These are phyloP conservation scores for Reticulascus tulasneorum DNA, from an alignment of 2,329 filamentous ascomycete genomes.

Conservation along the genomic window DNA sequence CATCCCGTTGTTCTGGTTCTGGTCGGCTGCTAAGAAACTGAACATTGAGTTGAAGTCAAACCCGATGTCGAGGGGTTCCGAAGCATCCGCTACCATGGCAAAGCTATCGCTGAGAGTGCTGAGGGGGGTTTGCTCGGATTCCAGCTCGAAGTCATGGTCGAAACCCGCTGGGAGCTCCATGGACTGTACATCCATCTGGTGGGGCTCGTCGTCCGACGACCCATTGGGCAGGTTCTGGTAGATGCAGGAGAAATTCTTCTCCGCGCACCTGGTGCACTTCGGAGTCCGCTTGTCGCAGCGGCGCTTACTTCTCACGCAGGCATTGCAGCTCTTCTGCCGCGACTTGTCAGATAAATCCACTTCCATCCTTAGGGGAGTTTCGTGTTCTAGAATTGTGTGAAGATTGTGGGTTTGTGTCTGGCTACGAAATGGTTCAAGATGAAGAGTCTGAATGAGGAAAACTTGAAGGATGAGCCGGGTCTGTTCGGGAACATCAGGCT, in stretches of 20 bases:
- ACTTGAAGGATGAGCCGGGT: too few relatives aligned
- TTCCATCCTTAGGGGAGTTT: too few relatives aligned
- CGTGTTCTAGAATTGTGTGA: too few relatives aligned
- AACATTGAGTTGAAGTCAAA: constrained; percentile 24
- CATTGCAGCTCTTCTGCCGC: constrained; percentile 48
- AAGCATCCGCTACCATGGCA: not conserved
- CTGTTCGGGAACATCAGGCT: too few relatives aligned
- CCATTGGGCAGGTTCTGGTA: constrained; percentile 34
- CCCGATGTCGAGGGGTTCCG: constrained; percentile 19
- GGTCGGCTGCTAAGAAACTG: constrained; percentile 11
- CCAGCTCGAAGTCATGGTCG: too few relatives aligned
- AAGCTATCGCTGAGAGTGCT: too few relatives aligned
- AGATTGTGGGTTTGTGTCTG: too few relatives aligned
- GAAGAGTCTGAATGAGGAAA: too few relatives aligned
- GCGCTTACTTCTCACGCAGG: constrained; percentile 43
- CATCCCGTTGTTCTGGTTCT: constrained; percentile 8
- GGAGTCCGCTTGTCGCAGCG: constrained; percentile 43
- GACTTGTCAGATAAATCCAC: constrained; percentile 29
- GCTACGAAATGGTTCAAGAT: too few relatives aligned
- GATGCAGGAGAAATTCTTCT: constrained; percentile 36
- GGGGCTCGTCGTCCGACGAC: constrained; percentile 2
- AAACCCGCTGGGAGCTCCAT: too few relatives aligned
- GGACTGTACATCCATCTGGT: too few relatives aligned
- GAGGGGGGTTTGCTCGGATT: too few relatives aligned
- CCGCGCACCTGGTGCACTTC: constrained; percentile 37